Base-by-base conservation (phyloP, 208 protist genomes). In the Novymonas esmeraldas region DNA sequence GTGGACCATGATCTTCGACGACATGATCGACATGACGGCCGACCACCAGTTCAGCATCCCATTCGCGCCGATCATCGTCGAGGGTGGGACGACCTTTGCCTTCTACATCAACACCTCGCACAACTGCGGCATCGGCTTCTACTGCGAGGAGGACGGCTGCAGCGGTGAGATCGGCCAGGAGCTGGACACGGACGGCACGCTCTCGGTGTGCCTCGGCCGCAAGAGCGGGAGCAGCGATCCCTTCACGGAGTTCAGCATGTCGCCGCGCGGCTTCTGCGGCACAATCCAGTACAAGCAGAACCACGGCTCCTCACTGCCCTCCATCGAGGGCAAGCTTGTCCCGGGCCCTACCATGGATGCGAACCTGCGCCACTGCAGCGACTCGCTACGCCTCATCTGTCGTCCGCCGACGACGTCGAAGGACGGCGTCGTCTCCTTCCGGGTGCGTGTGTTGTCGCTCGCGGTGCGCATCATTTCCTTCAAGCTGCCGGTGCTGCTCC, bases 31-130 rank as follows among this genome's bases (percentile, higher is more conserved):
- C 16, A 89, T 95, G 80, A 81, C 70, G 11, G 73, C 78, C 0
- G 82, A 87, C 28, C 59, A 60, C 45, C 81, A 85, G 46, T 93
- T 92, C 72, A 65, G 75, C 31, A 58, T 97, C 51, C 81, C 70
- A 26, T 90, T 95, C 68, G 24, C 72, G 45, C 63, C 75, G 11
- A 81, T 94, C 20, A 62, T 76, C 33, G 67, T 95, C 13, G 87
- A 92, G 16, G 63, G 78, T 6, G 78, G 80, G 51, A 70, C 72
- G 36, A 92, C 82, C 6, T 95, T 97, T 69, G 70, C 89, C 18
- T 81, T 97, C 20, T 97, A 94, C 70, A 82, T 97, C 57, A 93
- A 97, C 78, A 87, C 88, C 11, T 92, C 87, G 5, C 86, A 94
- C 69, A 97, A 95, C 79, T 96, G 84, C 70, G 90, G 86, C 16